These are phyloP conservation scores for Colletotrichum musae DNA, from an alignment of 2,329 filamentous ascomycete species.

Conservation along the genomic window DNA sequence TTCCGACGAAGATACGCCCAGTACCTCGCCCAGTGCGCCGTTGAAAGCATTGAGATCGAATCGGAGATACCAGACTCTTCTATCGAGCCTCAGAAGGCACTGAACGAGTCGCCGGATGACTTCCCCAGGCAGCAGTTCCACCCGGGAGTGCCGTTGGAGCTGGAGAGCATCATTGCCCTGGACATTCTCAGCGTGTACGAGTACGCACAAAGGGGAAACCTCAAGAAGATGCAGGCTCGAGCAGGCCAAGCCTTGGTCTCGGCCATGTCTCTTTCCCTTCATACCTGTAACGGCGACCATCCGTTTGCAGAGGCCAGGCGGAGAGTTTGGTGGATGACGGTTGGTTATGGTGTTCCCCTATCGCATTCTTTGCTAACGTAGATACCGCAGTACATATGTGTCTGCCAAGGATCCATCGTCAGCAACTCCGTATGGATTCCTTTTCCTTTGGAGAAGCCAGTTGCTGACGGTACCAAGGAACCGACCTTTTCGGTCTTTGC, in stretches of 20 bases:
- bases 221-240: conserved; percentile 65
- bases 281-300: conserved; percentile 56
- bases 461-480: conserved; percentile 48
- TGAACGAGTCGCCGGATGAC: conserved; percentile 53
- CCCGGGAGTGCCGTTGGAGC: conserved; percentile 57
- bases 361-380: background rate
- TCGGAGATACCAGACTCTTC: conserved; percentile 62
- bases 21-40: conserved; percentile 61
- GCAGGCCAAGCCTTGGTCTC: conserved; percentile 62
- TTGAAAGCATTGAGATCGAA: conserved; percentile 65
- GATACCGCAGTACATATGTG: conserved; percentile 59
- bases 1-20: conserved; percentile 64
- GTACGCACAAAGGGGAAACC: conserved; percentile 66
- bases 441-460: background rate
- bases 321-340: conserved; percentile 68
- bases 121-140: conserved; percentile 59
- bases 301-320: conserved; percentile 61
- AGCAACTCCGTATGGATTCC: conserved; percentile 60
- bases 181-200: conserved; percentile 66
- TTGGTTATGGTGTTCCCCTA: conserved; percentile 42
- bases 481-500: conserved; percentile 60
- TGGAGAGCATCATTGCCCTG: conserved; percentile 64
- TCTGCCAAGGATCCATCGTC: conserved; percentile 66
- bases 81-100: conserved; percentile 59
- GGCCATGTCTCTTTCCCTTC: conserved; percentile 61